Evolutionary conservation across 805 yeast species (phyloP), one percentile per base, ranked within the genome.

Genomic region (Zygoascus flipseniorum): DNA sequence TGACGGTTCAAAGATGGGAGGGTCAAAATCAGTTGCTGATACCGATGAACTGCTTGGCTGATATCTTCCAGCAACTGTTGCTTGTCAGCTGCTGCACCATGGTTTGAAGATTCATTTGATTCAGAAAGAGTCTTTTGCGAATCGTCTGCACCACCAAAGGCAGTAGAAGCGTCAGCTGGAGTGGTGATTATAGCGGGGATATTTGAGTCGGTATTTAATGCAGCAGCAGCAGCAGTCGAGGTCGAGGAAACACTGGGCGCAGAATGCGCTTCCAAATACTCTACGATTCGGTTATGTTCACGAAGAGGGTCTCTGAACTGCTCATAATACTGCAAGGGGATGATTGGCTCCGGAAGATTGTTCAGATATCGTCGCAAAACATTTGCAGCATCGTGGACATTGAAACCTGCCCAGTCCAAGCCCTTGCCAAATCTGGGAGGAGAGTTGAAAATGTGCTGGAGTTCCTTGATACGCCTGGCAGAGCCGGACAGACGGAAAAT

Each of bases 321-420:
- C 59, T 86, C 88, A 67, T 92, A 93, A 56, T 81, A 70, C 3
- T 77, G 77, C 37, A 88, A 72, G 0, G 98, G 97, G 19, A 93
- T 82, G 53, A 93, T 75, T 0, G 98, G 98, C 63, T 93, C 98
- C 0, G 96, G 95, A 53, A 93, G 76, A 46, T 89, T 83, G 64
- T 89, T 89, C 57, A 93, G 75, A 66, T 80, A 93, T 53, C 99
- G 75, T 65, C 98, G 78, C 54, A 93, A 77, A 20, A 93, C 75
- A 18, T 93, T 86, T 1, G 98, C 96, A 1, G 97, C 97, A 69
- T 93, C 99, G 70, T 93, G 99, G 11, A 92, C 97, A 0, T 89
- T 88, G 70, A 81, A 93, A 0, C 95, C 92, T 48, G 87, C 89
- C 99, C 98, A 93, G 59, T 79, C 80, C 46, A 90, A 76, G 60